phyloP scores from a whole-genome alignment of 2,329 filamentous ascomycete species.

The Cadophora sp. region DNA sequence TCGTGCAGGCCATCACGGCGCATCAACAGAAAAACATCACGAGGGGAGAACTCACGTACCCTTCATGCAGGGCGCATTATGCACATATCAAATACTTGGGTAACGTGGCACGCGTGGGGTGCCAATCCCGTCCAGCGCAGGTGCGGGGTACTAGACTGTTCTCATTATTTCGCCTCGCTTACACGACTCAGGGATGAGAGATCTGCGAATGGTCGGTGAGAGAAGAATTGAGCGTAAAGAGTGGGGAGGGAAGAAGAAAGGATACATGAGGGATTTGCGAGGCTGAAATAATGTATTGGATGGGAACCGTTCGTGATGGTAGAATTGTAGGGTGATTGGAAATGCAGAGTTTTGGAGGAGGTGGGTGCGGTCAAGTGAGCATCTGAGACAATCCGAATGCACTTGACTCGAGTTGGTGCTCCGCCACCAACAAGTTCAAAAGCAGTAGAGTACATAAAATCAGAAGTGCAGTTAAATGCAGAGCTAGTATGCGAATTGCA shows the following conservation, averaged over 20 bases:
- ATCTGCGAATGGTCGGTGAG: conserved; percentile 15
- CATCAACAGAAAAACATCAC: not conserved
- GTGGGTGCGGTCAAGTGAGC: conserved; percentile 3
- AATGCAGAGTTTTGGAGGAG: not conserved
- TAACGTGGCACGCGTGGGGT: conserved; percentile 37
- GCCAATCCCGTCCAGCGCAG: conserved; percentile 20
- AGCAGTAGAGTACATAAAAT: not conserved
- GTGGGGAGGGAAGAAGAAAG: not conserved
- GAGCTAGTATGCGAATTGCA: not conserved
- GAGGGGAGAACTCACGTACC: conserved; percentile 9
- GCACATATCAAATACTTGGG: conserved; percentile 13
- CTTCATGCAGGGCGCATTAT: conserved; percentile 1
- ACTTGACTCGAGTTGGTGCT: conserved; percentile 9
- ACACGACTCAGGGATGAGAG: conserved; percentile 14
- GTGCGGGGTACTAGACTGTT: conserved; percentile 32
- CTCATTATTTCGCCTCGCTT: conserved; percentile 5
- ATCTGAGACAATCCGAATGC: not conserved
- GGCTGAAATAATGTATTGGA: conserved; percentile 3
- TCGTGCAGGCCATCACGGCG: not conserved
- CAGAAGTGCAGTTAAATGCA: not conserved
- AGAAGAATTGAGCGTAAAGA: not conserved
- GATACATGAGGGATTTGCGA: not conserved
- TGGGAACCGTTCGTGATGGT: not conserved
- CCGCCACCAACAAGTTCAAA: conserved; percentile 9
- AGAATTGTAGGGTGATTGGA: not conserved